Base-by-base conservation (phyloP, 2,329 filamentous ascomycete genomes). In the Sphaerulina musiva region DNA sequence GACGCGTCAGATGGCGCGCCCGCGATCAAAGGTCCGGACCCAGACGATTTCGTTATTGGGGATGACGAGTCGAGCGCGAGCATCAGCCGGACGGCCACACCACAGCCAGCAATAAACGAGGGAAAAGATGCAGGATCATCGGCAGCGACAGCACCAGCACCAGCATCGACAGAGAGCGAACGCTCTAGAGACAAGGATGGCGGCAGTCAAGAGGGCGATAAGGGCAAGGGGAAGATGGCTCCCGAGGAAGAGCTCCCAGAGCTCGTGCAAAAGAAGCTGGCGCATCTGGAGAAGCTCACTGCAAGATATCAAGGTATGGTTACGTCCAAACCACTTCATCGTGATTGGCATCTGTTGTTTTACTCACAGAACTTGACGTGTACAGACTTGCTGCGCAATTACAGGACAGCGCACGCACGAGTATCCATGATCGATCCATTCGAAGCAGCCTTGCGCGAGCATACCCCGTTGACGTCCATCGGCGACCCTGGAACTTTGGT, bases 361-460 rank as follows among this genome's bases (percentile, higher is more conserved):
- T 62, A 61, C 62, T 64, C 58, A 65, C 60, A 62, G 58, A 59
- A 63, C 40, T 56, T 55, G 48, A 52, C 51, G 17, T 59, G 32
- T 55, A n/a, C 61, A 89, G 92, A 97, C 66, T 78, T 98, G 0
- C 77, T 97, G 47, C 86, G 89, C 53, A 95, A 92, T 7, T 98
- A 98, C 72, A 83, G 90, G 58, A 85, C 91, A 60, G 93, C 93
- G 14, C 92, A 98, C 74, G 83, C 87, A 54, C 84, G 90, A 48
- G 89, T 91, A 41, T 83, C 87, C 10, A 83, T 87, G 2, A 95
- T 97, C 65, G 93, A 97, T 67, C 87, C 89, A 0, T 98, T 98
- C 69, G 93, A 98, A 73, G 85, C 88, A 51, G 85, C 87, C 0
- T 78, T 98, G 6, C 88, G 89, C 64, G 93, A 98, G 68, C 88